Conservation (phyloP, 2,329 filamentous ascomycete genomes). For the Coleophoma cylindrospora region DNA sequence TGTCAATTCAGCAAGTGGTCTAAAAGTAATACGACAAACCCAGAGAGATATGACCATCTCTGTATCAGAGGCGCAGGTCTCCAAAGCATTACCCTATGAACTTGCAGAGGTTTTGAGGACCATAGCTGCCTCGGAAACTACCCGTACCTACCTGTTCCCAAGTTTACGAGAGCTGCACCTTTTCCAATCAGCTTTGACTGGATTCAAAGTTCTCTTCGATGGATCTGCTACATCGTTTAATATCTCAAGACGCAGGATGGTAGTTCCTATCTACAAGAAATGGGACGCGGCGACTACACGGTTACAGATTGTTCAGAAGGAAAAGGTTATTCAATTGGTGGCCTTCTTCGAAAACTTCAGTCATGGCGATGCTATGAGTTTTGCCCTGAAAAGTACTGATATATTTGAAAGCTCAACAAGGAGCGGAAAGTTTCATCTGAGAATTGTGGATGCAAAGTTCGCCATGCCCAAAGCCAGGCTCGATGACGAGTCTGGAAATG, state of each 20-base stretch:
- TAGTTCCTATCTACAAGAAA: conserved; percentile 90
- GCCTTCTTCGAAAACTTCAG: conserved; percentile 87
- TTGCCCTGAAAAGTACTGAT: conserved; percentile 79
- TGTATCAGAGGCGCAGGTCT: conserved; percentile 61
- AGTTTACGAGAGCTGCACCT: conserved; percentile 64
- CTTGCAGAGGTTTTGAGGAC: conserved; percentile 45
- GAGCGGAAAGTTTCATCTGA: conserved; percentile 65
- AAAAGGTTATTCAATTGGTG: conserved; percentile 70
- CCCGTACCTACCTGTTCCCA: conserved; percentile 68
- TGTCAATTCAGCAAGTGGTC: conserved; percentile 49
- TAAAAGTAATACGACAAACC: conserved; percentile 65
- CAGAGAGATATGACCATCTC: conserved; percentile 76
- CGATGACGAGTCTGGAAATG: conserved; percentile 31
- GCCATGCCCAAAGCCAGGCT: conserved; percentile 60
- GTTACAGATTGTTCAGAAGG: conserved; percentile 73
- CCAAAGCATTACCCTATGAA: conserved; percentile 56
- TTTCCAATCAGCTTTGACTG: conserved; percentile 76
- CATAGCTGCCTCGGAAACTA: conserved; percentile 52
- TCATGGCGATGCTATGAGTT: conserved; percentile 85
- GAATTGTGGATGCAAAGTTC: conserved; percentile 87
- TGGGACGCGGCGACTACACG: conserved; percentile 81
- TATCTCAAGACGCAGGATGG: conserved; percentile 80
- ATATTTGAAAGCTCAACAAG: conserved; percentile 67
- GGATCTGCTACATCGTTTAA: conserved; percentile 69
- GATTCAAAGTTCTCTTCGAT: conserved; percentile 72